phyloP scores from a whole-genome alignment of 2,329 filamentous ascomycete genomes.

The Amauroascus verrucosus region DNA sequence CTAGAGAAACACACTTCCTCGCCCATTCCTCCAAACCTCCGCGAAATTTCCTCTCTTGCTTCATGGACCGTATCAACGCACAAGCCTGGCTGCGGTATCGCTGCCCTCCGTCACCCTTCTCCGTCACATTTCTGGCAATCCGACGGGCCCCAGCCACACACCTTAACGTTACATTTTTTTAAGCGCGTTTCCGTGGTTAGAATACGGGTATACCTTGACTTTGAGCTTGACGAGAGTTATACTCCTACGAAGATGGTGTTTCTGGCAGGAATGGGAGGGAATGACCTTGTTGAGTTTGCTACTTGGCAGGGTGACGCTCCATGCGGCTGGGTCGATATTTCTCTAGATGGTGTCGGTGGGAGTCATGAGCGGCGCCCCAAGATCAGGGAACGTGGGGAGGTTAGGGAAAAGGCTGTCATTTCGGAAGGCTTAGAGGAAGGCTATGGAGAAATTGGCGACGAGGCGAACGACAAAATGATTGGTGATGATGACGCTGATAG shows the following conservation, averaged over 20 bases:
- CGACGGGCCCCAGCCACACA: constrained; percentile 55
- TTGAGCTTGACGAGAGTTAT: constrained; percentile 87
- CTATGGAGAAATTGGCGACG: constrained; percentile 19
- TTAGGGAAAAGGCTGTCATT: constrained; percentile 1
- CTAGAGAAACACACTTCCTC: constrained; percentile 26
- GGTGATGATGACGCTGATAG: constrained; percentile 14
- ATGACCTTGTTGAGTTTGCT: constrained; percentile 81
- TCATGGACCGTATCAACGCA: constrained; percentile 55
- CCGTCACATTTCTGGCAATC: constrained; percentile 55
- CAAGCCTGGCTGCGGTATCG: constrained; percentile 53
- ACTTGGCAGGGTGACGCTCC: constrained; percentile 69
- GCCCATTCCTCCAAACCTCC: constrained; percentile 38
- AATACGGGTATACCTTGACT: constrained; percentile 60
- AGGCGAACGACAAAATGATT: constrained; percentile 11
- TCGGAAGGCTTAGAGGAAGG: not conserved
- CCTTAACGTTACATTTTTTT: constrained; percentile 53
- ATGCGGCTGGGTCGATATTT: constrained; percentile 82
- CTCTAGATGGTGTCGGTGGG: constrained; percentile 53
- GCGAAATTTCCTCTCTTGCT: constrained; percentile 56
- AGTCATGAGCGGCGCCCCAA: constrained; percentile 21
- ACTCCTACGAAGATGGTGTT: constrained; percentile 90
- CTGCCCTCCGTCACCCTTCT: constrained; percentile 49
- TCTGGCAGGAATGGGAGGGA: constrained; percentile 77
- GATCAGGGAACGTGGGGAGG: constrained; percentile 4
- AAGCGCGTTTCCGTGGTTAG: constrained; percentile 44